These are phyloP conservation scores for Allomyces macrogynus DNA, from an alignment of 192 early-diverging fungal species.

Conservation along the genomic window DNA sequence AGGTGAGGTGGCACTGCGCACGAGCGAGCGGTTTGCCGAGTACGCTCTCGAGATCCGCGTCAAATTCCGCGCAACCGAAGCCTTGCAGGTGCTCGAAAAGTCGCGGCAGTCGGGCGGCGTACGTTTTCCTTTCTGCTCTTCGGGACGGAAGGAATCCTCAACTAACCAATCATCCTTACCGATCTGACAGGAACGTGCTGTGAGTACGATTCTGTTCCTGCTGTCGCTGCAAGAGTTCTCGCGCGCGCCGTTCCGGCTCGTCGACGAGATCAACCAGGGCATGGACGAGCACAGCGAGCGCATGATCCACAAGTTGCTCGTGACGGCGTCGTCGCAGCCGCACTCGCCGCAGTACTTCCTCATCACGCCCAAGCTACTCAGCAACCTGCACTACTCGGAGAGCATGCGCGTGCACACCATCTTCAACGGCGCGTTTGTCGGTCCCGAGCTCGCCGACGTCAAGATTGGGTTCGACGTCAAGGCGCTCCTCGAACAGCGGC, in stretches of 20 bases:
- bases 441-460: neutral
- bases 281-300: conserved; percentile 97
- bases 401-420: conserved; percentile 81
- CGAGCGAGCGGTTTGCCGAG: conserved; percentile 62
- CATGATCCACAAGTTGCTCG: conserved; percentile 78
- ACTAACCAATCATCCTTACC: neutral
- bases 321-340: conserved; percentile 50
- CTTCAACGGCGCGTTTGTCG: conserved; percentile 55
- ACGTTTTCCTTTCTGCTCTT: conserved; percentile 8
- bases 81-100: conserved; percentile 59
- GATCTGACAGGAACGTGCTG: conserved; percentile 55
- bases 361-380: conserved; percentile 96
- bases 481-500: too few relatives aligned
- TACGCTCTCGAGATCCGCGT: conserved; percentile 93
- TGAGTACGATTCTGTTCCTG: conserved; percentile 88
- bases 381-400: conserved; percentile 75
- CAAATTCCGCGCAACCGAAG: conserved; percentile 72
- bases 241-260: conserved; percentile 82
- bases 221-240: conserved; percentile 81
- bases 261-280: conserved; percentile 99
- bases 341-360: conserved; percentile 55
- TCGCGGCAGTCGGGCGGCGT: conserved; percentile 88
- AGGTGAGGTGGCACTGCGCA: conserved; percentile 44
- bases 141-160: neutral
- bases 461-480: neutral